These are phyloP conservation scores for Trichocladium antarcticum DNA, from an alignment of 495 filamentous ascomycete species.

Conservation along the genomic window DNA sequence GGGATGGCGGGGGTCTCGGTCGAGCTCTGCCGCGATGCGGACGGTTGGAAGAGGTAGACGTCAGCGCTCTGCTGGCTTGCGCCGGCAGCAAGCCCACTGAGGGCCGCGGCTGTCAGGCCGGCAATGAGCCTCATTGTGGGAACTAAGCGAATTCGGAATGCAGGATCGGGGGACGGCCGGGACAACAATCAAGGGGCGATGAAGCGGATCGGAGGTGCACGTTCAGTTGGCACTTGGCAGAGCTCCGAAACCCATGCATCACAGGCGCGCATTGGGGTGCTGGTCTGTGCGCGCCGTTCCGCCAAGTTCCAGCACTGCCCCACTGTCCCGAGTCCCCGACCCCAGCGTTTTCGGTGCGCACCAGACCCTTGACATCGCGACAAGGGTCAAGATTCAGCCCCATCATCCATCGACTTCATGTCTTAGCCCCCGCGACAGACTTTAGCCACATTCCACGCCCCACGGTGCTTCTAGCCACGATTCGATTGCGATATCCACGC, in stretches of 20 bases:
- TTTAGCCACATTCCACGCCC: too few species aligned
- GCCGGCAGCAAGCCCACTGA: constrained; percentile 19
- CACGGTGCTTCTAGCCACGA: too few species aligned
- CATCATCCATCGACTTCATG: background rate
- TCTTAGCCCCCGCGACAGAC: too few species aligned
- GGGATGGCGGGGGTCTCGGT: constrained; percentile 17
- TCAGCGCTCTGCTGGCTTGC: constrained; percentile 19
- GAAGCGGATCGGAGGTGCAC: background rate
- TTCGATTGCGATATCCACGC: too few species aligned
- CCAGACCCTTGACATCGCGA: background rate
- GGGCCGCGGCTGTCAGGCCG: constrained; percentile 18
- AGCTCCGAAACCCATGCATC: too few species aligned
- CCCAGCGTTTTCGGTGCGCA: background rate
- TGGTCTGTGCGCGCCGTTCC: too few species aligned
- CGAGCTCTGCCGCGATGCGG: constrained; percentile 9
- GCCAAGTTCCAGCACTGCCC: too few species aligned
- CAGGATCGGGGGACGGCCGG: background rate
- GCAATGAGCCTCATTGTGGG: constrained; percentile 24
- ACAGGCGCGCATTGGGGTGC: too few species aligned
- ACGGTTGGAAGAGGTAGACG: constrained; percentile 21
- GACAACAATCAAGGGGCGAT: background rate
- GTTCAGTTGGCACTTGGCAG: too few species aligned
- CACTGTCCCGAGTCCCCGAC: too few species aligned
- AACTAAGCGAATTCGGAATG: background rate
- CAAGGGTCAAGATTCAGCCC: background rate